A percentile compares a stretch with the other conserved stretches of the same genome.
phyloP scores from a whole-genome alignment of 179 eudicot species.

The Monotropa hypopitys region DNA sequence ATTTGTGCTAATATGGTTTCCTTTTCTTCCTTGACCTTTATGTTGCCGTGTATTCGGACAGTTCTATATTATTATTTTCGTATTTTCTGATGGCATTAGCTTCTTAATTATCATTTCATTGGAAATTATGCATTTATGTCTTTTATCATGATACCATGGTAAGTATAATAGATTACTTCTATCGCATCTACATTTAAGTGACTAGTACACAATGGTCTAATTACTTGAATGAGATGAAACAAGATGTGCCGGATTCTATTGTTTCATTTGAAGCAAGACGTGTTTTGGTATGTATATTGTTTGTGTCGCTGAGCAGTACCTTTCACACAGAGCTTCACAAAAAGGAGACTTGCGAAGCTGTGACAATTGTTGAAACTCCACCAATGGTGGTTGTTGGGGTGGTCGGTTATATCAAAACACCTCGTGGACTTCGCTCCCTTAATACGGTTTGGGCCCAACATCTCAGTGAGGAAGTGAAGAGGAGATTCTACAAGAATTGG shows the following conservation, averaged over 20 bases:
- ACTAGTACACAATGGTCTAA: neutral
- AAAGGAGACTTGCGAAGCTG: constrained; percentile 80
- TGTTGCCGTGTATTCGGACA: neutral
- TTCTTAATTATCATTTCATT: neutral
- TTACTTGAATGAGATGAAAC: neutral
- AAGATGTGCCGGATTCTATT: neutral
- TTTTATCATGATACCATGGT: neutral
- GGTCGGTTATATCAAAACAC: constrained; percentile 66
- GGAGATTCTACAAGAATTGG: constrained; percentile 83
- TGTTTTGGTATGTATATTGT: neutral
- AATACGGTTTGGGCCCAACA: constrained; percentile 84
- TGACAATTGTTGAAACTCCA: constrained; percentile 63
- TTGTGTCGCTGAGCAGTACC: neutral
- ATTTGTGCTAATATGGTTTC: neutral
- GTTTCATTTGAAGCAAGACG: neutral
- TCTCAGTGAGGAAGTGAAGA: constrained; percentile 59
- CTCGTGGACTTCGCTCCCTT: constrained; percentile 59
- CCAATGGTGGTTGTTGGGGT: constrained; percentile 73
- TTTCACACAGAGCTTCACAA: constrained; percentile 48
- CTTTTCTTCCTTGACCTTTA: neutral
- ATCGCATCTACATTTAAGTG: neutral
- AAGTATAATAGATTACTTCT: neutral
- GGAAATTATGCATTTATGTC: neutral
- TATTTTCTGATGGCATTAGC: neutral
- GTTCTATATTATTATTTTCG: neutral